phyloP scores from a whole-genome alignment of 768 basidiomycete species.

The Suillus sp. region DNA sequence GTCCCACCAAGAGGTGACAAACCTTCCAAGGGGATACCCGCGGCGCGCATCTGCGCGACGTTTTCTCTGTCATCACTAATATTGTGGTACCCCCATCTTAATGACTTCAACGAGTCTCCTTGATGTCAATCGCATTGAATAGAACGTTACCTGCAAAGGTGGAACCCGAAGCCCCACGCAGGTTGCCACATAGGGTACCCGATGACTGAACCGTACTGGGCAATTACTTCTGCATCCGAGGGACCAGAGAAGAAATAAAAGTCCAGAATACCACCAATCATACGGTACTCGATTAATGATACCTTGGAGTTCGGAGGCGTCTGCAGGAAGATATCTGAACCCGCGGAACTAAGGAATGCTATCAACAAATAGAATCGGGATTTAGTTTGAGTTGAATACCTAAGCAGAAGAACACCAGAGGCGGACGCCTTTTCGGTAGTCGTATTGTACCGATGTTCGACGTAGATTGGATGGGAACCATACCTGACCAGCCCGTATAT shows the following conservation, averaged over 20 bases:
- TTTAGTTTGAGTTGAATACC: conserved; percentile 36
- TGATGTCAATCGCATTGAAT: conserved; percentile 1
- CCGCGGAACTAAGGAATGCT: conserved; percentile 52
- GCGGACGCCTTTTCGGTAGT: conserved; percentile 53
- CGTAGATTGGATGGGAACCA: conserved; percentile 72
- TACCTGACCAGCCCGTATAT: conserved; percentile 43
- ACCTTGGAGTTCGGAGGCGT: conserved; percentile 54
- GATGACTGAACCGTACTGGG: conserved; percentile 69
- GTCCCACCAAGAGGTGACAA: conserved; percentile 11
- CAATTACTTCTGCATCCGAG: conserved; percentile 53
- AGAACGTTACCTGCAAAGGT: conserved; percentile 57
- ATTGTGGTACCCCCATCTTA: conserved; percentile 51
- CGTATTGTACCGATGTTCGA: conserved; percentile 68
- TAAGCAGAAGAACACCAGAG: conserved; percentile 80
- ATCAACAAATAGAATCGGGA: conserved; percentile 4
- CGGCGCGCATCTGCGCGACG: conserved; percentile 62
- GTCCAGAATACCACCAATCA: conserved; percentile 77
- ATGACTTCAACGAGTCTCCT: neutral
- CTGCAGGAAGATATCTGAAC: conserved; percentile 68
- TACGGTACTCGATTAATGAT: conserved; percentile 70
- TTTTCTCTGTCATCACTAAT: conserved; percentile 60
- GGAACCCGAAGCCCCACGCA: conserved; percentile 78
- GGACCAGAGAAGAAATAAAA: conserved; percentile 76
- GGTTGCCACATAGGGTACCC: conserved; percentile 75
- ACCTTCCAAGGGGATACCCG: conserved; percentile 77